Evolutionary conservation across 305 asterid species (phyloP).

Genomic region (Vinca major): DNA sequence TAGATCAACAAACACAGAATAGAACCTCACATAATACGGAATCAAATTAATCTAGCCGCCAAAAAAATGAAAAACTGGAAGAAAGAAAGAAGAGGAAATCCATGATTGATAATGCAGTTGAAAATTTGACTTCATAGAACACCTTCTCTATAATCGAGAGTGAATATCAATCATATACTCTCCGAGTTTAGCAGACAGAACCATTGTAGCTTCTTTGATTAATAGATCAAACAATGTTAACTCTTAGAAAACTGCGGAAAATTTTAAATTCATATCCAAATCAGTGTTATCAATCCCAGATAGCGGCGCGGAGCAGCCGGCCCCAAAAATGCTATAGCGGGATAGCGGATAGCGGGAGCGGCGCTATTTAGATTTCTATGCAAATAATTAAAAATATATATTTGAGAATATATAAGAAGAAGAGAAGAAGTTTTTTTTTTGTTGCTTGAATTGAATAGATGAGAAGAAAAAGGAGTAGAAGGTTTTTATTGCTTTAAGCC

Average conservation of each 20-base stretch:
- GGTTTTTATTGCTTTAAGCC: no score
- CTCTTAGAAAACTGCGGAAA: not conserved
- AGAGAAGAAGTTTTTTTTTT: no score
- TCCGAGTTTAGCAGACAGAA: not conserved
- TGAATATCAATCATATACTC: not conserved
- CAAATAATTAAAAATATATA: no score
- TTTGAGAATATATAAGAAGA: no score
- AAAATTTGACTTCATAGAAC: conserved; percentile 1
- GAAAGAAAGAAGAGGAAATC: not conserved
- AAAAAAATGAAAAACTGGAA: not conserved
- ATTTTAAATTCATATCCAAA: not conserved
- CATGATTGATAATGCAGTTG: not conserved
- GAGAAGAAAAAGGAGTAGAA: no score
- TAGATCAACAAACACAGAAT: not conserved
- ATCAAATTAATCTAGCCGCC: not conserved
- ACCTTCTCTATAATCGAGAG: not conserved
- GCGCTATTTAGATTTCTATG: no score
- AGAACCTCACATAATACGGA: not conserved
- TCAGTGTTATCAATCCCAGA: no score
- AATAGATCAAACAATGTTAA: not conserved
- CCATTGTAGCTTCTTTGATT: not conserved
- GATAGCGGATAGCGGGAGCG: no score
- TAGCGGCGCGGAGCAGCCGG: no score
- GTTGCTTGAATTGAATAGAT: no score
- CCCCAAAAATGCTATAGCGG: no score